Base-by-base conservation (phyloP, 2,329 filamentous ascomycete genomes). In the Hypoxylon sp. region DNA sequence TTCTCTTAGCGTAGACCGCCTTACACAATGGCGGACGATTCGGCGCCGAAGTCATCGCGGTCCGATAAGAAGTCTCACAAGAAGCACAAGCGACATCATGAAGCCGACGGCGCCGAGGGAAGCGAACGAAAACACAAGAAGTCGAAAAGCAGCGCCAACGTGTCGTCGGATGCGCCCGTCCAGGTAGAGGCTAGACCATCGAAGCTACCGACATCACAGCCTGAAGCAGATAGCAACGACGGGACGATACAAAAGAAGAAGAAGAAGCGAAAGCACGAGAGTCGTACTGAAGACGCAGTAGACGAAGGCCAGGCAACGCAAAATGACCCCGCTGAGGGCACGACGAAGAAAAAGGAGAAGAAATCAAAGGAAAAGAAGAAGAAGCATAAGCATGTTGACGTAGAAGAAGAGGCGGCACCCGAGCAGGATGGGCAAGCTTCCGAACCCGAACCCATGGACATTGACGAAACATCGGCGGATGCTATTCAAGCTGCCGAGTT, bases 121-220 rank as follows among this genome's bases (percentile, higher is more conserved):
- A 68, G 70, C 29, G 78, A 81, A 58, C 77, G 77, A 67, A 80
- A 79, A 69, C 74, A 79, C 66, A 82, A 83, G 65, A 80, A 79
- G 58, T 79, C 79, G 4, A 82, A 80, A 70, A 79, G 67, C 20
- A 54, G 48, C 49, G 29, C 24, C 26, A 48, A 58, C 49, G 55
- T 49, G 2, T 43, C 48, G 8, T 35, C 40, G 17, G 51, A 55
- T 43, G 10, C 20, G 1, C 26, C 42, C 27, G 37, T 23, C 9
- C 43, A 53, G 17, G 52, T 52, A 49, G 55, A 58, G 15, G n/a
- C 51, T 17, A 23, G 38, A 2, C 23, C 48, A 38, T 24, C 51
- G 23, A 29, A 58, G 46, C 31, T 50, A 35, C 43, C 50, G 10
- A 27, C 26, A 20, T 21, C 26, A 17, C 45, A 60, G 45, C 49